Evolutionary conservation across 306 rosid genomes (phyloP).

Genomic region (Rosa multiflora): DNA sequence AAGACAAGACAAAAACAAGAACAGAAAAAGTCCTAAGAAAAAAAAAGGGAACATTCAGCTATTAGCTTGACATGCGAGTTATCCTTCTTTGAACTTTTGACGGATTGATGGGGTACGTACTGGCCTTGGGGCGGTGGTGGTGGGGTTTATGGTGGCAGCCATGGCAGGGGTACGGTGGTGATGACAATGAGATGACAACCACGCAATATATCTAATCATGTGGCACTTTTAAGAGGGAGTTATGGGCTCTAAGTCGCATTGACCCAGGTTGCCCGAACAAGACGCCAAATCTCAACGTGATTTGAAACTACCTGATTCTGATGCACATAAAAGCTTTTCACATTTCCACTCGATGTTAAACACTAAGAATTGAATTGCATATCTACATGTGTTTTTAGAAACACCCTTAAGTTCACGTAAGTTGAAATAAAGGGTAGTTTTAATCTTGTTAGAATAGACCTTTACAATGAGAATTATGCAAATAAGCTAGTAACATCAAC

Average conservation of each 20-base stretch:
- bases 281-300: neutral
- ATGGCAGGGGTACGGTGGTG: neutral
- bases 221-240: neutral
- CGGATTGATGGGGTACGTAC: neutral
- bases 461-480: neutral
- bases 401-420: neutral
- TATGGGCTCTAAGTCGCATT: neutral
- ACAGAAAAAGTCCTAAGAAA: neutral
- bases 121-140: neutral
- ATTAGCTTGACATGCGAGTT: constrained; percentile 5
- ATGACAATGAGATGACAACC: neutral
- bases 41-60: neutral
- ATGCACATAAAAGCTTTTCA: neutral
- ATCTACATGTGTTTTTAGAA: neutral
- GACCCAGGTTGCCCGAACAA: neutral
- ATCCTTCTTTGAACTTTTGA: neutral
- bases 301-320: neutral
- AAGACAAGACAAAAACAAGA: neutral
- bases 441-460: neutral
- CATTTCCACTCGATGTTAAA: neutral
- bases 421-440: neutral
- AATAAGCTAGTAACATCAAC: neutral
- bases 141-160: neutral
- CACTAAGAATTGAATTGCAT: neutral
- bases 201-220: neutral